Conservation (phyloP, 2,329 filamentous ascomycete genomes). For the Colletotrichum sp. region DNA sequence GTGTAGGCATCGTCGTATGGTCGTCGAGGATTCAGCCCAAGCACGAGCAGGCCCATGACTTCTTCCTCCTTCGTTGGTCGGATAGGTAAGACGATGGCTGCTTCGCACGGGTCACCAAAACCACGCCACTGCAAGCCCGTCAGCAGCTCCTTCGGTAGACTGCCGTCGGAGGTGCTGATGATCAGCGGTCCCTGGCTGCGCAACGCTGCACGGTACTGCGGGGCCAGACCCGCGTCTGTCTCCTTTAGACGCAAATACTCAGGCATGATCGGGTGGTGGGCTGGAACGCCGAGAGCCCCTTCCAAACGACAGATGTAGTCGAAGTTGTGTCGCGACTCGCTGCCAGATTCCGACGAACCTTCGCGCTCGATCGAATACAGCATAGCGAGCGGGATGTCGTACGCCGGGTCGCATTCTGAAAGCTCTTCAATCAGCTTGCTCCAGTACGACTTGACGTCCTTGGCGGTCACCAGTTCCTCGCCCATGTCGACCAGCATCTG, state of each 20-base stretch:
- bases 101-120: constrained; percentile 68
- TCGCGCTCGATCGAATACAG: constrained; percentile 55
- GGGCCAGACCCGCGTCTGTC: constrained; percentile 41
- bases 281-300: constrained; percentile 51
- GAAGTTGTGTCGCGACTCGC: constrained; percentile 30
- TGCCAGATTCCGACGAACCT: constrained; percentile 29
- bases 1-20: constrained; percentile 78
- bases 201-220: constrained; percentile 44
- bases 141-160: constrained; percentile 62
- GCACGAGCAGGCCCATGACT: constrained; percentile 70
- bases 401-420: constrained; percentile 45
- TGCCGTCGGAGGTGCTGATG: constrained; percentile 51
- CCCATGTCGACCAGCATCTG: constrained; percentile 55
- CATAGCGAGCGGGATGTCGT: constrained; percentile 57
- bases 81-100: constrained; percentile 73
- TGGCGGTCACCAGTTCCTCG: constrained; percentile 45
- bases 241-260: constrained; percentile 38
- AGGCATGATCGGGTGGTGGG: constrained; percentile 47
- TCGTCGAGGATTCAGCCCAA: constrained; percentile 73
- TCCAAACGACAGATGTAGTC: constrained; percentile 45
- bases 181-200: constrained; percentile 41
- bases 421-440: constrained; percentile 48
- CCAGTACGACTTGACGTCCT: constrained; percentile 55
- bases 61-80: constrained; percentile 69
- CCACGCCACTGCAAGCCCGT: constrained; percentile 66